These are phyloP conservation scores for Metrosideros polymorpha DNA, from an alignment of 441 rosid genomes.

Conservation along the genomic window DNA sequence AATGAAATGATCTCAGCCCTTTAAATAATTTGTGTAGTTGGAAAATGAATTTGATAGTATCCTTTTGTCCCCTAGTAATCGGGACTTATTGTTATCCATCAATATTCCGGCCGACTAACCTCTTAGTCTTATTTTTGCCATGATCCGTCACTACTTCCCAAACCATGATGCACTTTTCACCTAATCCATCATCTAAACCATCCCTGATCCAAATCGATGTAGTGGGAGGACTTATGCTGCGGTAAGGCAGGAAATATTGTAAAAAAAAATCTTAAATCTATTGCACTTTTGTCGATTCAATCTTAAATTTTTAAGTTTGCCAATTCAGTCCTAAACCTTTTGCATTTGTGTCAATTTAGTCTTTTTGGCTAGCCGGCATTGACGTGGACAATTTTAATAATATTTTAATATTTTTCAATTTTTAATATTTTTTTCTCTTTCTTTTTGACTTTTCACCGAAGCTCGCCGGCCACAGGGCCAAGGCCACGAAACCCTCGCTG, in stretches of 20 bases:
- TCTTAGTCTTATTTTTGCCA: neutral
- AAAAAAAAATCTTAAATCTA: too few relatives aligned
- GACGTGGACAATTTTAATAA: too few relatives aligned
- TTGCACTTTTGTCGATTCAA: too few relatives aligned
- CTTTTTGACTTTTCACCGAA: too few relatives aligned
- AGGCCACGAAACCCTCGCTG: too few relatives aligned
- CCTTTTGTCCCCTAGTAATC: neutral
- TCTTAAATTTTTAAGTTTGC: too few relatives aligned
- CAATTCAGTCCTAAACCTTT: too few relatives aligned
- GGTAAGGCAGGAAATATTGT: neutral
- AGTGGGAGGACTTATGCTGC: neutral
- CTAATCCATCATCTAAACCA: neutral
- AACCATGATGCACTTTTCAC: neutral
- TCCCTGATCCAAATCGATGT: neutral
- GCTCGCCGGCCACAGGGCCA: too few relatives aligned
- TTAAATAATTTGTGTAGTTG: neutral
- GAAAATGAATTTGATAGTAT: neutral
- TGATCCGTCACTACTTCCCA: neutral
- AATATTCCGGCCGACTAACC: neutral
- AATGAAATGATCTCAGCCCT: neutral
- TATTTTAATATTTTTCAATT: too few relatives aligned
- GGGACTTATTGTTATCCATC: neutral
- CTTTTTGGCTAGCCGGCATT: too few relatives aligned
- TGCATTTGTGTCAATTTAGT: too few relatives aligned
- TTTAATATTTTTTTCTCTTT: too few relatives aligned